Evolutionary conservation across 192 early-diverging fungal genomes (phyloP).

Genomic region (Entrophospora sp.): DNA sequence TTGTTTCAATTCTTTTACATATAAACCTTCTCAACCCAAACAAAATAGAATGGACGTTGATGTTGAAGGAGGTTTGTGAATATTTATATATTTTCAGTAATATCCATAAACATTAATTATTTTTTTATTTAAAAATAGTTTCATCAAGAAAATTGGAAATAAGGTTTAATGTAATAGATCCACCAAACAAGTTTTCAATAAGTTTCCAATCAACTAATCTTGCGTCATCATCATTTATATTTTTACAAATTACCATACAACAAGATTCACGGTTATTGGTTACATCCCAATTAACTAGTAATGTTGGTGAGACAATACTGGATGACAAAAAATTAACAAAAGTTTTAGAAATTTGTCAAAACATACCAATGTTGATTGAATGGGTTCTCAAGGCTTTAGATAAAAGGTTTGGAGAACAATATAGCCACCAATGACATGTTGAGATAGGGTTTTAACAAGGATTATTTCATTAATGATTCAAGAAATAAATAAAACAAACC

Average conservation of each 20-base stretch:
- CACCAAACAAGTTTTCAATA: not conserved
- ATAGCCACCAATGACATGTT: too few relatives aligned
- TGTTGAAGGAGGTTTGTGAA: not conserved
- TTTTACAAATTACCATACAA: not conserved
- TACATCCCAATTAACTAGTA: not conserved
- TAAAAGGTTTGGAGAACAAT: too few relatives aligned
- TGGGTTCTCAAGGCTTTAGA: too few relatives aligned
- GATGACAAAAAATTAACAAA: not conserved
- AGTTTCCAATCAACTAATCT: not conserved
- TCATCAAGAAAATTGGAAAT: not conserved
- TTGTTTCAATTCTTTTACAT: slow-evolving; percentile 13
- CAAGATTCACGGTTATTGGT: not conserved
- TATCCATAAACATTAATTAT: too few relatives aligned
- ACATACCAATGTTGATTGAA: slow-evolving; percentile 6
- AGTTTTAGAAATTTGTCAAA: slow-evolving; percentile 5
- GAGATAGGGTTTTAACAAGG: too few relatives aligned
- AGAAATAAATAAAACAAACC: too few relatives aligned
- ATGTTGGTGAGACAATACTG: not conserved
- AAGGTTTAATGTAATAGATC: not conserved
- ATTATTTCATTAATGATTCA: too few relatives aligned
- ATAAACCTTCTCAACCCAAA: not conserved
- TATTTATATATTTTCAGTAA: too few relatives aligned
- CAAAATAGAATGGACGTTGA: not conserved
- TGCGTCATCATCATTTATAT: not conserved
- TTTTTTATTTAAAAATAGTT: too few relatives aligned